Conservation (phyloP, 1,284 basidiomycete species). For the Pascua guehoae region DNA sequence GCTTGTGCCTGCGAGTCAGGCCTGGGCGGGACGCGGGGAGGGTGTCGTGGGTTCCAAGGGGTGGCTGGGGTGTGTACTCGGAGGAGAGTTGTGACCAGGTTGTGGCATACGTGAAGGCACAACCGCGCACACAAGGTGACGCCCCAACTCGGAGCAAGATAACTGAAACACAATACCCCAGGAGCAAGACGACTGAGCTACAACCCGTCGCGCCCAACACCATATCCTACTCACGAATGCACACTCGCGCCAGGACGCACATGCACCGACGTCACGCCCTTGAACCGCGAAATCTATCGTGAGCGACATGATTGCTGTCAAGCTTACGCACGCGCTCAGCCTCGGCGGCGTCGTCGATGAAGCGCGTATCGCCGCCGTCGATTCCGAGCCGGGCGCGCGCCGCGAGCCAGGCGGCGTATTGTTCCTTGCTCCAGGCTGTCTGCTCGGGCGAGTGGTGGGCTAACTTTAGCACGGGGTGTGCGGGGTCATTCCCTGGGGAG, state of each 20-base stretch:
- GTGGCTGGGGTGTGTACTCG: too few species aligned
- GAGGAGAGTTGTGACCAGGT: too few species aligned
- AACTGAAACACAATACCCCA: too few species aligned
- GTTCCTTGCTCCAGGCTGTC: constrained; percentile 9
- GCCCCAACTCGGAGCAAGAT: too few species aligned
- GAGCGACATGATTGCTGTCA: too few species aligned
- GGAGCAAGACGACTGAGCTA: too few species aligned
- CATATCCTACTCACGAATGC: constrained; percentile 17
- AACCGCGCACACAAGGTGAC: too few species aligned
- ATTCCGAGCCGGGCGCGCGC: constrained; percentile 19
- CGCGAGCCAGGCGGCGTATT: constrained; percentile 19
- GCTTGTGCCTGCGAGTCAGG: constrained; percentile 26
- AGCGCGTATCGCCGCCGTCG: constrained; percentile 17
- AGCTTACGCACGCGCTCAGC: constrained; percentile 25
- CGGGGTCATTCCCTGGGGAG: too few species aligned
- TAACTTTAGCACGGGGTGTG: constrained; percentile 4
- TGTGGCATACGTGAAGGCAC: too few species aligned
- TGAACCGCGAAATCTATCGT: constrained; percentile 16
- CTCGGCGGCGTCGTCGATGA: constrained; percentile 27
- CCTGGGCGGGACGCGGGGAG: too few species aligned
- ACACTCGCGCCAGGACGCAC: constrained; percentile 22
- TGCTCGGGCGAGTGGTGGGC: constrained; percentile 17
- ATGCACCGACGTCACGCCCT: constrained; percentile 20
- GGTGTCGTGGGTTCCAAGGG: too few species aligned
- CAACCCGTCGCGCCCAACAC: too few species aligned